Base-by-base conservation (phyloP, 768 basidiomycete genomes). In the Trametes gibbosa region DNA sequence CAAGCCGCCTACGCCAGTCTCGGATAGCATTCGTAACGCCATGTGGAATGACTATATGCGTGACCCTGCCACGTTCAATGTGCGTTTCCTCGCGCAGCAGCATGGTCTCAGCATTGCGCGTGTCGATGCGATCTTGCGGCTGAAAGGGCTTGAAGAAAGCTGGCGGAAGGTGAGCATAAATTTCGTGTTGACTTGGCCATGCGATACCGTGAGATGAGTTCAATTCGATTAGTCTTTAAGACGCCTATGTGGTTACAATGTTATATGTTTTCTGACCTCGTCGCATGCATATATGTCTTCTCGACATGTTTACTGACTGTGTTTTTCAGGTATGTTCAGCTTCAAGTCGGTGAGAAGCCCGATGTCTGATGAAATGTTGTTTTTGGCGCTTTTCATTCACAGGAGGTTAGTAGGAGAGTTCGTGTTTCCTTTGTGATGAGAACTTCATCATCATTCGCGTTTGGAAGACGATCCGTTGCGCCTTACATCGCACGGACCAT, bases 181-280 rank as follows among this genome's bases (percentile, higher is more conserved):
- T 56, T 47, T 16, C n/a, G 40, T 9, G 1, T 14, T 13, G 10
- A 17, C 25, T 17, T 8, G 1, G n/a, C 23, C 34, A 17, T 37
- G 55, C 56, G 67, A 70, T 75, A 75, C 42, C 59, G 43, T 54
- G 81, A 85, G 87, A 84, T 81, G 80, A 82, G 75, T 73, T 73
- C 74, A 81, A 74, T 81, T 80, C 87, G 93, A 95, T 95, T 95
- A 95, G 92, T 95, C 91, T 92, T 92, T 73, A 87, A 92, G 92
- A 92, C 87, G 67, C 62, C 62, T 71, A 49, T 75, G 82, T 90
- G 90, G 88, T 91, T 90, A 84, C 76, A 84, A 66, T 58, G 54
- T 64, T 65, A 72, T 71, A 75, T 76, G 72, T 72, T 75, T 73
- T 75, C 72, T 74, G 73, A 74, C 35, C 34, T 58, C 61, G 59